Percentiles rank a stretch among this genome's conserved stretches.
phyloP scores from a whole-genome alignment of 371 early-diverging fungal genomes.

The Rhizomucor miehei region DNA sequence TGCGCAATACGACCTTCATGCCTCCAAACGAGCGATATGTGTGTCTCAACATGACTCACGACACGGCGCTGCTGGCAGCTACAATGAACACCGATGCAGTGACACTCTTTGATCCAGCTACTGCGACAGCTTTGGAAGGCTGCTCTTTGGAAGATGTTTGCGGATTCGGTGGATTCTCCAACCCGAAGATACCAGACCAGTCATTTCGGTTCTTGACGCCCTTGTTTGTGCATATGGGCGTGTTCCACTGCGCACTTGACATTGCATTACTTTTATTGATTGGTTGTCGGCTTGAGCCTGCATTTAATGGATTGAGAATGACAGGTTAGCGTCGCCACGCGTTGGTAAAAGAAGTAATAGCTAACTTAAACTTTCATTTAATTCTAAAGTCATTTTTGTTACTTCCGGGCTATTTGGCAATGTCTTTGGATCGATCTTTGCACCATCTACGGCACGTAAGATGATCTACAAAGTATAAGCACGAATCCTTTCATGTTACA shows the following conservation, averaged over 20 bases:
- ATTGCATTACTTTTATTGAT: conserved; percentile 54
- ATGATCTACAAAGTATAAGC: background rate
- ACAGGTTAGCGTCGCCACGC: conserved; percentile 24
- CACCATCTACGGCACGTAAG: conserved; percentile 50
- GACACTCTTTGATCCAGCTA: conserved; percentile 13
- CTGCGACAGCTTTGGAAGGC: background rate
- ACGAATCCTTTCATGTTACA: background rate
- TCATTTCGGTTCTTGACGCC: conserved; percentile 75
- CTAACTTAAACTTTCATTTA: background rate
- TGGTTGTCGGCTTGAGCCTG: conserved; percentile 63
- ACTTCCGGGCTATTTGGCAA: conserved; percentile 52
- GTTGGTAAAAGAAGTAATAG: background rate
- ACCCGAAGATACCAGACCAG: conserved; percentile 48
- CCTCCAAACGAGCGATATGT: conserved; percentile 25
- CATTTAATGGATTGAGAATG: conserved; percentile 67
- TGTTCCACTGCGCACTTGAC: conserved; percentile 69
- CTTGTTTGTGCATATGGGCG: conserved; percentile 75
- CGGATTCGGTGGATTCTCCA: conserved; percentile 38
- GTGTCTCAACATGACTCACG: conserved; percentile 13
- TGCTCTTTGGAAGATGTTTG: conserved; percentile 48
- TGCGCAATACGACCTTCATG: conserved; percentile 39
- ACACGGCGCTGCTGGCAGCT: background rate
- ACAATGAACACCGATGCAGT: background rate
- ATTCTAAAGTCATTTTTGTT: conserved; percentile 45
- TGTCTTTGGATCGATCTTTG: conserved; percentile 49